Conservation (phyloP, 805 yeast genomes). For the Candida bentonensis region DNA sequence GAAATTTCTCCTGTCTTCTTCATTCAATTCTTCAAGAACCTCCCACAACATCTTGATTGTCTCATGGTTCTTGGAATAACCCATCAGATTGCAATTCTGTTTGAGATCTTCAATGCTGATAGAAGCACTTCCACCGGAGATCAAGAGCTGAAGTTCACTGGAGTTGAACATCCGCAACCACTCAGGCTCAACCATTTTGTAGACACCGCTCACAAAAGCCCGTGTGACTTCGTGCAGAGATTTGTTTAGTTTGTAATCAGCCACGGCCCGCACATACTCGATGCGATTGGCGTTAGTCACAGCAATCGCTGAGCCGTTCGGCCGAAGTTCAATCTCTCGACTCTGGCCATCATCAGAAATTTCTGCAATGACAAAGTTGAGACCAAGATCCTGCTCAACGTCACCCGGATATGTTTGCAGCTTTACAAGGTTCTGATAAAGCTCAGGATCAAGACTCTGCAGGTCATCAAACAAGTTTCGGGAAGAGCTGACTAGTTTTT, state of each 20-base stretch:
- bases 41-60: constrained; percentile 64
- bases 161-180: constrained; percentile 85
- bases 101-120: constrained; percentile 61
- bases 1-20: constrained; percentile 48
- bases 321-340: constrained; percentile 43
- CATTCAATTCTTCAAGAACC: constrained; percentile 51
- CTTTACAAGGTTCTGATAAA: constrained; percentile 52
- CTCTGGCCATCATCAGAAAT: constrained; percentile 11
- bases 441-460: constrained; percentile 49
- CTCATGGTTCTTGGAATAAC: constrained; percentile 33
- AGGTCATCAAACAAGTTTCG: constrained; percentile 65
- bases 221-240: constrained; percentile 44
- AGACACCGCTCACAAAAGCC: constrained; percentile 57
- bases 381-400: constrained; percentile 40
- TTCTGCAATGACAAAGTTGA: constrained; percentile 49
- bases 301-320: constrained; percentile 39
- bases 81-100: constrained; percentile 50
- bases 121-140: constrained; percentile 62
- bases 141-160: constrained; percentile 66
- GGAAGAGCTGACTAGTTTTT: constrained; percentile 37
- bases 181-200: constrained; percentile 46
- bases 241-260: constrained; percentile 65
- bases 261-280: constrained; percentile 61
- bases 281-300: constrained; percentile 51
- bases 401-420: constrained; percentile 39